These are phyloP conservation scores for Hansenula lynferdii DNA, from an alignment of 1,139 yeast genomes.

Conservation along the genomic window DNA sequence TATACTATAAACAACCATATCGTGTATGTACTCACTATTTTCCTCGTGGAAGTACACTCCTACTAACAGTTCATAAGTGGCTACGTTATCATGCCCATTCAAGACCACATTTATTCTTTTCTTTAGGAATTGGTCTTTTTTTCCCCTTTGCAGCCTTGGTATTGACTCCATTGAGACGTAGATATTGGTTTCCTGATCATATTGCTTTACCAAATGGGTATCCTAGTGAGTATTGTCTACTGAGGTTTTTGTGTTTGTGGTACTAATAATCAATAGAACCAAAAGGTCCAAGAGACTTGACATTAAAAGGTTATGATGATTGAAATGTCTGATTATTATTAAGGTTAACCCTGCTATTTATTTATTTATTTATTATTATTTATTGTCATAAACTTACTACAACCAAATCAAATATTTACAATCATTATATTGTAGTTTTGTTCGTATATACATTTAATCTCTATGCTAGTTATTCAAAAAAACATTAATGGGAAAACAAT, in stretches of 20 bases:
- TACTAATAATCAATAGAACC: conserved; percentile 31
- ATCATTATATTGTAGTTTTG: not conserved
- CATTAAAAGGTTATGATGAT: conserved; percentile 55
- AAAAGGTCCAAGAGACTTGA: conserved; percentile 43
- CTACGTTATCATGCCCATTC: conserved; percentile 75
- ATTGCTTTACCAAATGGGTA: conserved; percentile 64
- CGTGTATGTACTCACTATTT: conserved; percentile 42
- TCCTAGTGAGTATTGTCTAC: conserved; percentile 36
- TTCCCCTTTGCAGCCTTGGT: conserved; percentile 58
- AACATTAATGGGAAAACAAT: conserved; percentile 4
- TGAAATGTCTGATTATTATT: conserved; percentile 3
- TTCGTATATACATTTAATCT: not conserved
- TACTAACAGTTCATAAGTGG: conserved; percentile 42
- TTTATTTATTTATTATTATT: conserved; percentile 7
- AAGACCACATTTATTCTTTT: conserved; percentile 71
- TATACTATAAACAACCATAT: conserved; percentile 56
- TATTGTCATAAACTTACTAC: too few species aligned
- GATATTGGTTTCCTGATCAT: conserved; percentile 62
- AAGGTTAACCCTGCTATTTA: conserved; percentile 6
- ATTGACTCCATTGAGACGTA: conserved; percentile 64
- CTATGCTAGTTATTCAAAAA: not conserved
- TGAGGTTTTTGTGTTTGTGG: not conserved
- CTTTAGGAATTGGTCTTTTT: conserved; percentile 61
- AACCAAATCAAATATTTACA: not conserved
- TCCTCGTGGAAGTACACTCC: too few species aligned